These are phyloP conservation scores for Priceomyces castillae DNA, from an alignment of 805 yeast species.

Conservation along the genomic window DNA sequence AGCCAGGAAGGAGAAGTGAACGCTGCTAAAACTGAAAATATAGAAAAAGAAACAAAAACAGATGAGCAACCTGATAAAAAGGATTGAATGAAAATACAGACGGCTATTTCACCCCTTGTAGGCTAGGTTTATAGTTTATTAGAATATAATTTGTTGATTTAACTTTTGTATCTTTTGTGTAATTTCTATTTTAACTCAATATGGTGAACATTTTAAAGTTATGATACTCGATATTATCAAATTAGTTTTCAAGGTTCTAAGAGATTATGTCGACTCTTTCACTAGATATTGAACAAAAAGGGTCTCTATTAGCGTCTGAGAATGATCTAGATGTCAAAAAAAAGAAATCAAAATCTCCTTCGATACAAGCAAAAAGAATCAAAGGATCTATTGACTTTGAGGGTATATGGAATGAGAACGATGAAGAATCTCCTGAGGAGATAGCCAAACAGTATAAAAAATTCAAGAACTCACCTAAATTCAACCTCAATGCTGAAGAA, in stretches of 20 bases:
- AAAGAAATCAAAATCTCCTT: constrained; percentile 7
- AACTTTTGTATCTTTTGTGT: neutral
- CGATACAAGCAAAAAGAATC: neutral
- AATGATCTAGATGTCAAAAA: constrained; percentile 3
- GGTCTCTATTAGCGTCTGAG: neutral
- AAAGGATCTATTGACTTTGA: neutral
- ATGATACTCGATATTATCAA: no score
- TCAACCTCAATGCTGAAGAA: constrained; percentile 54
- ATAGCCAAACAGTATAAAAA: constrained; percentile 37
- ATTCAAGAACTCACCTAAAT: constrained; percentile 37
- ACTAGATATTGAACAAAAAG: neutral
- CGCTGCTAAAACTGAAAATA: constrained; percentile 2
- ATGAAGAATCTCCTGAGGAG: constrained; percentile 27
- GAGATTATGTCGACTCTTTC: neutral
- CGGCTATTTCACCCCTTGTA: no score
- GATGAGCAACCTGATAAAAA: neutral
- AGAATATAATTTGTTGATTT: neutral
- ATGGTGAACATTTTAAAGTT: no score
- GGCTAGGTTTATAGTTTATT: neutral
- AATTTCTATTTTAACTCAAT: no score
- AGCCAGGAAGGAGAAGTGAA: constrained; percentile 2
- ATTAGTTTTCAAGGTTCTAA: neutral
- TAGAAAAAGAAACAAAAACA: neutral
- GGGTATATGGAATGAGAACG: constrained; percentile 9
- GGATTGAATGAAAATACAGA: no score